Evolutionary conservation across 2,329 filamentous ascomycete species (phyloP).

Genomic region (Ambrosiella xylebori): DNA sequence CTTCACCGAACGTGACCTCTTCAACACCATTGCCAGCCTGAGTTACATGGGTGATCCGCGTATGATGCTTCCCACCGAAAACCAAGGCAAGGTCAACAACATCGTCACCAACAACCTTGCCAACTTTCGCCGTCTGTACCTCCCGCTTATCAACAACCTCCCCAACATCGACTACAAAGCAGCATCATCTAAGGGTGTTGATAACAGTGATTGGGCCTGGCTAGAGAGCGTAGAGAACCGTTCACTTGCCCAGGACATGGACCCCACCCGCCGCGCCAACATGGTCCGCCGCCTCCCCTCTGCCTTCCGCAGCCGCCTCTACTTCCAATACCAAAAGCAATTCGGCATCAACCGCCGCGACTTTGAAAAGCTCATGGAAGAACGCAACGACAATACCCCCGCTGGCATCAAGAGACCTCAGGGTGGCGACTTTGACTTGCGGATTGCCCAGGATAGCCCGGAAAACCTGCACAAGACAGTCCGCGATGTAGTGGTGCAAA

Average conservation of each 20-base stretch:
- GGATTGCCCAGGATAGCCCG: constrained; percentile 56
- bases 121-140: constrained; percentile 83
- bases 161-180: constrained; percentile 74
- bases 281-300: constrained; percentile 88
- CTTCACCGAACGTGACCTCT: constrained; percentile 78
- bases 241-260: constrained; percentile 73
- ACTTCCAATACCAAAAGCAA: constrained; percentile 88
- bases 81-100: constrained; percentile 81
- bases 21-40: constrained; percentile 77
- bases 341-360: constrained; percentile 70
- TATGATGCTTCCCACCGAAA: constrained; percentile 79
- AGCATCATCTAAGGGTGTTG: constrained; percentile 41
- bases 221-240: constrained; percentile 39
- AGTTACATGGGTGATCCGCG: constrained; percentile 94
- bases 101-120: constrained; percentile 84
- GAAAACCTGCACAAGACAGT: constrained; percentile 54
- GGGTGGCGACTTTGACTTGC: constrained; percentile 70
- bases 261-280: constrained; percentile 74
- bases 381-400: constrained; percentile 53
- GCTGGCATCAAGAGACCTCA: constrained; percentile 53
- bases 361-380: constrained; percentile 70
- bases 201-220: constrained; percentile 29
- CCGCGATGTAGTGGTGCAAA: constrained; percentile 62
- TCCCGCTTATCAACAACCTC: constrained; percentile 72
- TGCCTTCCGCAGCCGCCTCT: constrained; percentile 72